Conservation (phyloP, 176 grass and related monocot species). For the Avena atlantica region DNA sequence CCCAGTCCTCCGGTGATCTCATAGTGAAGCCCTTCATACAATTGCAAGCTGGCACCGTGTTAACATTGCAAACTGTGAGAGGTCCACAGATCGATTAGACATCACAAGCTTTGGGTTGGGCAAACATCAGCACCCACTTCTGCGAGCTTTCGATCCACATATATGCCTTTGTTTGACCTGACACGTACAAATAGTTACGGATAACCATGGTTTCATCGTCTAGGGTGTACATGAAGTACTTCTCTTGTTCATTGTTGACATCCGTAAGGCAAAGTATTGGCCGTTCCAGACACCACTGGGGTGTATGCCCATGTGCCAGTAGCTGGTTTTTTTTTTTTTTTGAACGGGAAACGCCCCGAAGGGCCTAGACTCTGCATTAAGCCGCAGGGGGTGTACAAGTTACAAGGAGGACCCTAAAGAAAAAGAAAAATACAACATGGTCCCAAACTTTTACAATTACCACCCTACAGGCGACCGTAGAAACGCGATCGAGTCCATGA, state of each 20-base stretch:
- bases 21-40: slow-evolving; percentile 50
- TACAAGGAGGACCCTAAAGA: too few species aligned
- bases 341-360: too few species aligned
- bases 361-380: too few species aligned
- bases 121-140: slow-evolving; percentile 34
- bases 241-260: neutral
- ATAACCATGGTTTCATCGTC: neutral
- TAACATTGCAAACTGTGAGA: slow-evolving; percentile 40
- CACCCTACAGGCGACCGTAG: too few species aligned
- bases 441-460: too few species aligned
- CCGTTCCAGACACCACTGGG: neutral
- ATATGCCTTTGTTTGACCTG: slow-evolving; percentile 12
- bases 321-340: too few species aligned
- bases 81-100: slow-evolving; percentile 52
- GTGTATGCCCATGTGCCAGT: neutral
- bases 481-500: too few species aligned
- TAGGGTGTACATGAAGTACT: neutral
- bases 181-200: slow-evolving; percentile 1
- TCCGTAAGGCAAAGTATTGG: neutral
- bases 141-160: slow-evolving; percentile 27
- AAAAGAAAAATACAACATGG: too few species aligned
- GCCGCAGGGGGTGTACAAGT: too few species aligned
- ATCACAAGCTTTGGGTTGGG: slow-evolving; percentile 41
- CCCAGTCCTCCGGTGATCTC: slow-evolving; percentile 31
- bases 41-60: slow-evolving; percentile 14